Percentiles rank a stretch among this genome's conserved stretches.
Evolutionary conservation across 768 basidiomycete species (phyloP).

Genomic region (Tricholoma terreum): DNA sequence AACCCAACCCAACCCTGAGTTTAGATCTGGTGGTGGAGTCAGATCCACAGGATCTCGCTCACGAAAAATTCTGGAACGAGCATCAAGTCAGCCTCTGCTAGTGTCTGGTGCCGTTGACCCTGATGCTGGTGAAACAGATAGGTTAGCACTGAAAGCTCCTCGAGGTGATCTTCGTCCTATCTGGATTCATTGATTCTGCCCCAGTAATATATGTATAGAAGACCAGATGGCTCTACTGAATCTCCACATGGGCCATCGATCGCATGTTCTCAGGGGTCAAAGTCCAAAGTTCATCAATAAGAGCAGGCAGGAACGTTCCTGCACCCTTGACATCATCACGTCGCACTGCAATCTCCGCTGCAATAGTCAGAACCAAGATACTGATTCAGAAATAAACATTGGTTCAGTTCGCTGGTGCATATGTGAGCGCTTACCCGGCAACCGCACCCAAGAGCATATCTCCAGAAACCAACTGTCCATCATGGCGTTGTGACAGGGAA

Average conservation of each 20-base stretch:
- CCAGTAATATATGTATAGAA: no score
- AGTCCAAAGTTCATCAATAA: constrained; percentile 56
- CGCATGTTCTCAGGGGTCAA: constrained; percentile 32
- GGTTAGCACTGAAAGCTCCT: no score
- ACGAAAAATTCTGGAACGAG: no score
- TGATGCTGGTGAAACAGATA: no score
- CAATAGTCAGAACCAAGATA: constrained; percentile 57
- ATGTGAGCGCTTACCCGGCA: constrained; percentile 55
- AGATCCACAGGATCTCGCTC: no score
- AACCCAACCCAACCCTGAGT: no score
- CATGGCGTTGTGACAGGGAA: constrained; percentile 31
- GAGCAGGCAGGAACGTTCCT: constrained; percentile 60
- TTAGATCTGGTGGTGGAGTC: no score
- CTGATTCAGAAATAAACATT: constrained; percentile 27
- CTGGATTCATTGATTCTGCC: no score
- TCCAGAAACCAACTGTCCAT: constrained; percentile 58
- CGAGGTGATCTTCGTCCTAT: no score
- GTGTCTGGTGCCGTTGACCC: no score
- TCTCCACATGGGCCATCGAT: constrained; percentile 17
- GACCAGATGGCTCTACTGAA: no score
- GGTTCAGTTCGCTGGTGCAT: background rate
- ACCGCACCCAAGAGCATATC: constrained; percentile 77
- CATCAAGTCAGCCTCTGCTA: no score
- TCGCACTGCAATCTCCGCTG: constrained; percentile 55
- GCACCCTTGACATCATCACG: constrained; percentile 52